Conservation (phyloP, 129 eudicot genomes). For the Arctium minus region DNA sequence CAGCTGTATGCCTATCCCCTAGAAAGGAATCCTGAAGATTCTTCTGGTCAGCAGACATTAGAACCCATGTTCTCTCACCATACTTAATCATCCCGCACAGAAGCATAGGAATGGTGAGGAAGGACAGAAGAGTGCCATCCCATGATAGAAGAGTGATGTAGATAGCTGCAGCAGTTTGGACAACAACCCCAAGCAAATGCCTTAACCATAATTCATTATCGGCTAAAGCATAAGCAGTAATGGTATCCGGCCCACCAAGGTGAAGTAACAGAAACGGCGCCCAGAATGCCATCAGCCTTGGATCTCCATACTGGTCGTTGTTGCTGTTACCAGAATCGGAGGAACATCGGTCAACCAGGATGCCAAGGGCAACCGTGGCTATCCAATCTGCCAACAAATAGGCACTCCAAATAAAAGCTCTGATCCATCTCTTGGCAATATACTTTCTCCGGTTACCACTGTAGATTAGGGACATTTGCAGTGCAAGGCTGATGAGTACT, state of each 20-base stretch:
- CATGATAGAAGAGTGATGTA: slow-evolving; percentile 24
- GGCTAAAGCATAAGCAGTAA: slow-evolving; percentile 32
- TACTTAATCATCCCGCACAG: slow-evolving; percentile 27
- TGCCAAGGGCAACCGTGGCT: slow-evolving; percentile 42
- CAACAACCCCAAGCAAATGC: slow-evolving; percentile 21
- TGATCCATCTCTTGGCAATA: slow-evolving; percentile 26
- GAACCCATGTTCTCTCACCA: slow-evolving; percentile 32
- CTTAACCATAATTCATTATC: slow-evolving; percentile 43
- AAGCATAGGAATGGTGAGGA: slow-evolving; percentile 22
- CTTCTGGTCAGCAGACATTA: slow-evolving; percentile 22
- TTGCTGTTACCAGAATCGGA: background rate
- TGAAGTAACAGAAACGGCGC: slow-evolving; percentile 45
- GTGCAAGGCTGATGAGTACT: slow-evolving; percentile 34
- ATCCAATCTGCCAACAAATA: slow-evolving; percentile 51
- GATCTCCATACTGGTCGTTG: slow-evolving; percentile 2
- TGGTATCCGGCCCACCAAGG: slow-evolving; percentile 44
- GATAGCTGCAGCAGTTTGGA: slow-evolving; percentile 22
- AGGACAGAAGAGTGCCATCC: background rate
- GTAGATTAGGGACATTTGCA: slow-evolving; percentile 26
- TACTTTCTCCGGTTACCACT: slow-evolving; percentile 42
- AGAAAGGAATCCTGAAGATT: slow-evolving; percentile 28
- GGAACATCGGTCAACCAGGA: slow-evolving; percentile 26
- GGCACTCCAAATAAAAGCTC: slow-evolving; percentile 41
- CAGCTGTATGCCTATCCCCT: background rate
- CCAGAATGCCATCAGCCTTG: slow-evolving; percentile 41